phyloP scores from a whole-genome alignment of 2,329 filamentous ascomycete species.

The Colletotrichum sidae region DNA sequence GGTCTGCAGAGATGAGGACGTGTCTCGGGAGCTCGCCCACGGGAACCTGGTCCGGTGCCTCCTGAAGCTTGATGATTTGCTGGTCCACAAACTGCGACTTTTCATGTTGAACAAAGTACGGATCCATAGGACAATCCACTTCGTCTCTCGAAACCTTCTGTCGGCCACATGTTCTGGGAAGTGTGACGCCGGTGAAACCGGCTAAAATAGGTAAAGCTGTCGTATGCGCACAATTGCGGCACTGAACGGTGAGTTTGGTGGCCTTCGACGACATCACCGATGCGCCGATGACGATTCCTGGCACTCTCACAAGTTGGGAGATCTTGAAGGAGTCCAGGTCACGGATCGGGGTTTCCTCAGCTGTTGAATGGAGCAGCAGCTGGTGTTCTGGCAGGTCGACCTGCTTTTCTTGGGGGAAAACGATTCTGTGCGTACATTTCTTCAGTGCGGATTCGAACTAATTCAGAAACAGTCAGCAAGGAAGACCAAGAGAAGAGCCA shows the following conservation, averaged over 20 bases:
- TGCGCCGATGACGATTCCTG: constrained; percentile 96
- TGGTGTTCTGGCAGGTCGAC: constrained; percentile 88
- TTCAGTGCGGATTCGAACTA: constrained; percentile 93
- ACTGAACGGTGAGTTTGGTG: constrained; percentile 86
- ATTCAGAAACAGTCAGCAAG: constrained; percentile 14
- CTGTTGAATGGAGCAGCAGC: constrained; percentile 91
- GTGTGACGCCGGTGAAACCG: constrained; percentile 87
- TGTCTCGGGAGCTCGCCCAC: constrained; percentile 96
- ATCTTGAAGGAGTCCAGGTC: constrained; percentile 94
- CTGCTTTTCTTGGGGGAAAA: constrained; percentile 80
- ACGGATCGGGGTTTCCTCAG: constrained; percentile 91
- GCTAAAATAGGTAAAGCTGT: constrained; percentile 79
- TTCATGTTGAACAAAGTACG: constrained; percentile 96
- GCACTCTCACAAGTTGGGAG: constrained; percentile 93
- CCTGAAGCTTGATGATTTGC: constrained; percentile 97
- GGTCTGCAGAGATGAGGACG: constrained; percentile 95
- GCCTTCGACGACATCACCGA: constrained; percentile 98
- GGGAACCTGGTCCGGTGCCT: constrained; percentile 96
- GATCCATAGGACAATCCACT: constrained; percentile 88
- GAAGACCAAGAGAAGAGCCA: not conserved
- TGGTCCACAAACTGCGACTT: constrained; percentile 96
- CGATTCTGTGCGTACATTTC: constrained; percentile 91
- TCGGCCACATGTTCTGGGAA: constrained; percentile 83
- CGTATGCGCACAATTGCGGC: constrained; percentile 83
- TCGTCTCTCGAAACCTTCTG: constrained; percentile 73